Evolutionary conservation across 1,284 basidiomycete species (phyloP).

Genomic region (Golubevia pallescens): DNA sequence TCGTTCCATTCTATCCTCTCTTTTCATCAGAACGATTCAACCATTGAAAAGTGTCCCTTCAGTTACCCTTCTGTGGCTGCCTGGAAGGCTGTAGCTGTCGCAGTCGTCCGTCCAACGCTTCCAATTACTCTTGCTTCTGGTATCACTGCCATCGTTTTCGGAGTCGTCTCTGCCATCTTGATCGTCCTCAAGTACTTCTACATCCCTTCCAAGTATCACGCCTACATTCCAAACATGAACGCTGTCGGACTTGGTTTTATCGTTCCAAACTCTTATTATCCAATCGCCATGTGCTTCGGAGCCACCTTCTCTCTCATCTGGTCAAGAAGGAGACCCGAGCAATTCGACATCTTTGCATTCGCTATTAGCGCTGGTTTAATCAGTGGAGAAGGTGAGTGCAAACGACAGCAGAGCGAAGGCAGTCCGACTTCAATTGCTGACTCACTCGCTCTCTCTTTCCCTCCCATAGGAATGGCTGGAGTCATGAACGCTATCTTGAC

Average conservation of each 20-base stretch:
- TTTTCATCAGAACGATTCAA: constrained; percentile 34
- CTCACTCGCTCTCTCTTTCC: too few species aligned
- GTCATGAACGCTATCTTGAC: constrained; percentile 49
- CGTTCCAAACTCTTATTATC: constrained; percentile 62
- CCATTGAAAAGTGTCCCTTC: constrained; percentile 68
- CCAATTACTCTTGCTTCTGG: constrained; percentile 63
- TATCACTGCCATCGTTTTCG: constrained; percentile 72
- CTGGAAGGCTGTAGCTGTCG: constrained; percentile 73
- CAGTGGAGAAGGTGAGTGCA: too few species aligned
- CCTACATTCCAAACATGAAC: constrained; percentile 74
- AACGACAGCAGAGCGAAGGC: too few species aligned
- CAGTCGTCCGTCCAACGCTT: constrained; percentile 65
- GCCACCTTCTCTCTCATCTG: constrained; percentile 31
- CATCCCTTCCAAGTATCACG: constrained; percentile 70
- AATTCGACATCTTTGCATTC: constrained; percentile 33
- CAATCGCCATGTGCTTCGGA: constrained; percentile 50
- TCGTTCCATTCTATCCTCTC: too few species aligned
- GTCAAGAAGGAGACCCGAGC: constrained; percentile 23
- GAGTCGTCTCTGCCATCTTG: constrained; percentile 67
- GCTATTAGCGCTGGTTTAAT: constrained; percentile 47
- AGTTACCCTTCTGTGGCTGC: constrained; percentile 71
- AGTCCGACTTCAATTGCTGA: too few species aligned
- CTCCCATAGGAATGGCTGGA: constrained; percentile 53
- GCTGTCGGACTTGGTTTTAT: constrained; percentile 72
- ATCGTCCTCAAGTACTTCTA: constrained; percentile 69